These are phyloP conservation scores for Suillus subalutaceus DNA, from an alignment of 768 basidiomycete genomes.

Conservation along the genomic window DNA sequence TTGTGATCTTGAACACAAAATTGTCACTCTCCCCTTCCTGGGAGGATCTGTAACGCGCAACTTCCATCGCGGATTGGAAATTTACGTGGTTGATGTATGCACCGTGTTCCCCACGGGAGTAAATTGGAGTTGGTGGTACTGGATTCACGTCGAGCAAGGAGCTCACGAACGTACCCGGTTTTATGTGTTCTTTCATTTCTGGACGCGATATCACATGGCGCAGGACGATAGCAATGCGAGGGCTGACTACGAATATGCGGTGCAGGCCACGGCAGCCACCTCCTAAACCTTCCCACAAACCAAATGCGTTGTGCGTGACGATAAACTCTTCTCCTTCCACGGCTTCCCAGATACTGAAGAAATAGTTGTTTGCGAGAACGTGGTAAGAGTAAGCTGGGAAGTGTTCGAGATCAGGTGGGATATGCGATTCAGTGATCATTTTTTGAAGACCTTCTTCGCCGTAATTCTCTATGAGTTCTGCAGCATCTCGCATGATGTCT, in stretches of 20 bases:
- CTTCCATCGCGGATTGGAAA: background rate
- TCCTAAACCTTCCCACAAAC: slow-evolving; percentile 37
- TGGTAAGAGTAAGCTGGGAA: slow-evolving; percentile 30
- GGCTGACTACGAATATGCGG: slow-evolving; percentile 39
- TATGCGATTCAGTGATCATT: background rate
- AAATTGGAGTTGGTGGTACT: background rate
- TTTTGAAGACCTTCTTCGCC: background rate
- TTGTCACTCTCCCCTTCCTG: slow-evolving; percentile 25
- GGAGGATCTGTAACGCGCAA: slow-evolving; percentile 8
- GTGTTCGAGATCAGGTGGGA: slow-evolving; percentile 17
- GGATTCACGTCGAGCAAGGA: background rate
- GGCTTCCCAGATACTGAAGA: slow-evolving; percentile 31
- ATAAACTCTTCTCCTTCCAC: slow-evolving; percentile 37
- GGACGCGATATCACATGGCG: slow-evolving; percentile 20
- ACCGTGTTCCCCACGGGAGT: background rate
- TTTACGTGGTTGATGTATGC: background rate
- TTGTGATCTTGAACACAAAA: slow-evolving; percentile 35
- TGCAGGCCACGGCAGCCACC: slow-evolving; percentile 27
- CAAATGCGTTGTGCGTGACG: slow-evolving; percentile 35
- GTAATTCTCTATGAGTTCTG: slow-evolving; percentile 1
- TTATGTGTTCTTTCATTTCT: background rate
- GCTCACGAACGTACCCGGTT: background rate
- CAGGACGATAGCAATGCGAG: slow-evolving; percentile 36
- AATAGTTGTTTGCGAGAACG: slow-evolving; percentile 22
- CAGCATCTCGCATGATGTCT: too few relatives aligned